Evolutionary conservation across 148 eudicot genomes (phyloP), one percentile per base, ranked within the genome.

Genomic region (Cornus florida): DNA sequence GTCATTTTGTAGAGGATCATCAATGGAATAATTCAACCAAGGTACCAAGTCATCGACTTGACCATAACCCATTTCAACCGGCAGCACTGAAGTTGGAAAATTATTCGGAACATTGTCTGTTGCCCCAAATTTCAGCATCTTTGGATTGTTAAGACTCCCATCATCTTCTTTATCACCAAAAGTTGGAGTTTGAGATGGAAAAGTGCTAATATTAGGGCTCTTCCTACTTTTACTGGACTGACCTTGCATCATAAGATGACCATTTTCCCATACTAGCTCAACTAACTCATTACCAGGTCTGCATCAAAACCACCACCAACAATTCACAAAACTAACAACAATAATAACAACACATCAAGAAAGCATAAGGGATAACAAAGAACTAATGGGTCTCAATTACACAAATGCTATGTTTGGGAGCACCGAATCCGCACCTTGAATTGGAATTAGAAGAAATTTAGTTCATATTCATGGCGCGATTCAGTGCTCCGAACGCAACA

Each of bases 201-300:
- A 75, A 83, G 80, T 79, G 85, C 72, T 81, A 17, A 86, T 68
- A 62, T 48, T 16, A n/a, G 86, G 75, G 69, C 66, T 78, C 75
- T 76, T 86, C 67, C 77, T 76, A 74, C 28, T 79, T 73, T 77
- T 86, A 72, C 86, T 84, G 64, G 92, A 82, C 80, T 87, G 90
- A 43, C 92, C 88, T 80, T 91, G 94, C 87, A 86, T 89, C 88
- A 84, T 80, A 71, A 91, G 70, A 79, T 86, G 89, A 70, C 94
- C 94, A 83, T 87, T 87, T 79, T 90, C 88, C 88, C 94, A 93
- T 38, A 91, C 89, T 79, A 93, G 86, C 84, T 93, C 97, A 81
- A 86, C 77, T 41, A 83, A 85, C n/a, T 85, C 91, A 79, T 81
- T 71, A 57, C 85, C 87, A 35, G 80, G 82, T 68, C 97, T 93